Conservation (phyloP, 2,329 filamentous ascomycete genomes). For the Diaporthe destruens region DNA sequence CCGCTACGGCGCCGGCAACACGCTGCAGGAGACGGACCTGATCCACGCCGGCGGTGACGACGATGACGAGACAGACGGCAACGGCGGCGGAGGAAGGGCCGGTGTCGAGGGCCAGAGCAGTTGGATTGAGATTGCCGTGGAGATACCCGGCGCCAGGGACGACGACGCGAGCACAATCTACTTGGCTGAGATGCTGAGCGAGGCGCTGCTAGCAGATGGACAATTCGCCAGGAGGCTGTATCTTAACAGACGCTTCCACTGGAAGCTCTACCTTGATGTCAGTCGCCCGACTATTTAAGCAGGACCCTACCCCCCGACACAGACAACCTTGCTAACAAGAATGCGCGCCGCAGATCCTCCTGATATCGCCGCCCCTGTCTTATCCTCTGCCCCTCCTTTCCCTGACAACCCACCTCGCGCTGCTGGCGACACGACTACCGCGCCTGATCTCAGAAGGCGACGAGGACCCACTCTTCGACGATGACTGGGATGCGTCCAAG, state of each 20-base stretch:
- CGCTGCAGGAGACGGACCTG: constrained; percentile 44
- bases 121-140: constrained; percentile 92
- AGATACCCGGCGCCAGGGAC: constrained; percentile 91
- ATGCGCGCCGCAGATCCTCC: constrained; percentile 76
- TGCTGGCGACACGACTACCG: constrained; percentile 88
- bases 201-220: constrained; percentile 83
- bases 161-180: constrained; percentile 93
- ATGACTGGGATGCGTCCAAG: constrained; percentile 91
- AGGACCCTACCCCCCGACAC: not conserved
- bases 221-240: constrained; percentile 78
- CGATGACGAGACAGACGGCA: constrained; percentile 54
- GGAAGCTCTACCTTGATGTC: constrained; percentile 96
- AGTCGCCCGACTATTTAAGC: constrained; percentile 52
- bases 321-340: constrained; percentile 33
- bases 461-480: constrained; percentile 97
- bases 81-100: constrained; percentile 47
- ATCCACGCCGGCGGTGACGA: constrained; percentile 48
- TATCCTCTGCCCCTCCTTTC: constrained; percentile 95
- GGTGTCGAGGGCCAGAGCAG: constrained; percentile 63
- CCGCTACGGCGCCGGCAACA: constrained; percentile 47
- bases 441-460: constrained; percentile 88
- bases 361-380: constrained; percentile 92
- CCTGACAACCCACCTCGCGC: constrained; percentile 91
- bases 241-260: constrained; percentile 94
- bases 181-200: constrained; percentile 86